Evolutionary conservation across 495 filamentous ascomycete species (phyloP).

Genomic region (Cercophora sp.): DNA sequence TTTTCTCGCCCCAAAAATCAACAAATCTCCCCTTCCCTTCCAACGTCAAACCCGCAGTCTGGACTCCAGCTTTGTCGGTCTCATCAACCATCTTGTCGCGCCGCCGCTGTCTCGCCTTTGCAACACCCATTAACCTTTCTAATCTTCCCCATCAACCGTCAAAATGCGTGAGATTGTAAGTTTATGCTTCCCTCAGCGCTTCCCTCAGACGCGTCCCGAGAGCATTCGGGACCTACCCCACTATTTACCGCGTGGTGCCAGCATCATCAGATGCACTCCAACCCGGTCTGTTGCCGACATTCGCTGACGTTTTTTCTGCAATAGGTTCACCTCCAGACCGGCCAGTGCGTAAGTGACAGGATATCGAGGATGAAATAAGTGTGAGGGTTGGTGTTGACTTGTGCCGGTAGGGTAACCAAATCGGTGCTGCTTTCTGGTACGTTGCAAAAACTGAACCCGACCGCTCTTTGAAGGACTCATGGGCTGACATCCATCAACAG

Average conservation of each 20-base stretch:
- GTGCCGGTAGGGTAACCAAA: constrained; percentile 87
- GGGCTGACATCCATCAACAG: constrained; percentile 22
- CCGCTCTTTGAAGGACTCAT: neutral
- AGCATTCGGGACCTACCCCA: constrained; percentile 34
- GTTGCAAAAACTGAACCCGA: neutral
- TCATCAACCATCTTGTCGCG: constrained; percentile 18
- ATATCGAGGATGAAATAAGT: constrained; percentile 22
- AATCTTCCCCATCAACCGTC: constrained; percentile 34
- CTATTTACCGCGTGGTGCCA: constrained; percentile 48
- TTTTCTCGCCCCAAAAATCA: constrained; percentile 38
- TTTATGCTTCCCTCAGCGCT: constrained; percentile 34
- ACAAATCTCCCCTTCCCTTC: constrained; percentile 29
- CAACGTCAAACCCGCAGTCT: constrained; percentile 18
- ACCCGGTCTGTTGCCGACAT: constrained; percentile 3
- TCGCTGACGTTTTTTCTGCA: constrained; percentile 35
- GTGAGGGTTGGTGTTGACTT: constrained; percentile 21
- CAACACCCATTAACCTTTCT: constrained; percentile 23
- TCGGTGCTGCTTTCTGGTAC: constrained; percentile 97
- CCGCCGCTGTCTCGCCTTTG: constrained; percentile 24
- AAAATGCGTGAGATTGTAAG: constrained; percentile 95
- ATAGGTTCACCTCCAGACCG: constrained; percentile 99
- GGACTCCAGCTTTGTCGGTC: constrained; percentile 16
- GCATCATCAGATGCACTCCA: constrained; percentile 71
- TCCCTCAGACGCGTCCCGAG: constrained; percentile 66
- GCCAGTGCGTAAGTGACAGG: constrained; percentile 85